Evolutionary conservation across 2,329 filamentous ascomycete species (phyloP), one percentile per base, ranked within the genome.

Genomic region (Phialophora expanda): DNA sequence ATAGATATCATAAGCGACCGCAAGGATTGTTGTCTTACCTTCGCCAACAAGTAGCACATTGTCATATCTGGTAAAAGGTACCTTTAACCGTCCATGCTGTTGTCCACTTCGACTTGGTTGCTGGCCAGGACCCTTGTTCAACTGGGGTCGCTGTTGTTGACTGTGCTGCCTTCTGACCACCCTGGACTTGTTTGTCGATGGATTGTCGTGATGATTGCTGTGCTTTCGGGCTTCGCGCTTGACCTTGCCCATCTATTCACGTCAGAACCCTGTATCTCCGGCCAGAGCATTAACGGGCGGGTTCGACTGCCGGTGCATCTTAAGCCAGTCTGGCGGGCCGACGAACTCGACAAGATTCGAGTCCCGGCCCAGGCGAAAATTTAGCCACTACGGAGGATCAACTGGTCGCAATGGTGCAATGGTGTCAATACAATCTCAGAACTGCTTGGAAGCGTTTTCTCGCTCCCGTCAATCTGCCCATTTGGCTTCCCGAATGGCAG

Each of bases 1-100:
- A 34, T 34, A 34, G 11, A 34, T 34, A 34, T 34, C 32, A 4
- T 34, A 3, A 12, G 9, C 32, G 32, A 34, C 4, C 32, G 9
- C 9, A 34, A 9, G 51, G 44, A 62, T 38, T 38, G 61, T 38
- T 46, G 12, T 71, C 77, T 73, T 66, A 79, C 80, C 80, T 74
- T 82, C 80, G 14, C 80, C 80, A 71, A 82, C 70, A 30, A 81
- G 71, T 28, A 82, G 71, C 53, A 82, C 75, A 54, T 78, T 75
- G 74, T 82, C 80, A 24, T 70, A 74, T 56, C 70, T 76, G 41
- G 75, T 70, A 69, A 81, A 82, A 1, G 79, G 80, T 26, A 71
- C 63, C 54, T 70, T 72, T 11, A 56, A 6, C 48, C 65, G 63
- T 41, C 14, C 24, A 30, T 62, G 63, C 41, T 51, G 32, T 24